A percentile compares a stretch with the other conserved stretches of the same genome.
Evolutionary conservation across 495 filamentous ascomycete species (phyloP).

Genomic region (Tuber magnatum): DNA sequence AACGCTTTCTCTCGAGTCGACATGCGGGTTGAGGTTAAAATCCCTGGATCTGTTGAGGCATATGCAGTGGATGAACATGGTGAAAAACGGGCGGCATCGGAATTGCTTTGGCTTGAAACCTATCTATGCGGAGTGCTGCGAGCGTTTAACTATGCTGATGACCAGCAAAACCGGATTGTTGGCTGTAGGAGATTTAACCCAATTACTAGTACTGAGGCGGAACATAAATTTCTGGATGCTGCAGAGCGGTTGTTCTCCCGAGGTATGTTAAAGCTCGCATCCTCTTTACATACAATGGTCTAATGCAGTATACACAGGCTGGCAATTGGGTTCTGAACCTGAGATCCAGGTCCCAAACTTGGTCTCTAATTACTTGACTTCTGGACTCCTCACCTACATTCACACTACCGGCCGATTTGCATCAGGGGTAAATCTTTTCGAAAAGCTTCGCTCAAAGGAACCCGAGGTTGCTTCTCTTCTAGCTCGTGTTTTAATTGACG

Average conservation of each 20-base stretch:
- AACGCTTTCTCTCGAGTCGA: constrained; percentile 98
- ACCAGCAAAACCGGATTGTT: constrained; percentile 85
- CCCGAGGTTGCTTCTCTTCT: constrained; percentile 90
- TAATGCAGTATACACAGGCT: constrained; percentile 51
- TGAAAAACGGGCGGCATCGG: constrained; percentile 82
- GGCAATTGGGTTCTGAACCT: constrained; percentile 92
- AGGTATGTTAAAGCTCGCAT: constrained; percentile 49
- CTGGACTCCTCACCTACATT: constrained; percentile 92
- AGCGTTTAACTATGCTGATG: constrained; percentile 93
- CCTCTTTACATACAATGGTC: constrained; percentile 2
- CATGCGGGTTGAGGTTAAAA: constrained; percentile 96
- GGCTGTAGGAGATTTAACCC: constrained; percentile 94
- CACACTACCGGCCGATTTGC: constrained; percentile 90
- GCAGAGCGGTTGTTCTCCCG: constrained; percentile 92
- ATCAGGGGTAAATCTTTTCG: constrained; percentile 95
- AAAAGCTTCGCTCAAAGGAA: constrained; percentile 85
- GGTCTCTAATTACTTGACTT: constrained; percentile 97
- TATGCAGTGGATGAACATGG: constrained; percentile 96
- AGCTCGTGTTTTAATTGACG: constrained; percentile 79
- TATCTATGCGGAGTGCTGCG: constrained; percentile 89
- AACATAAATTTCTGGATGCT: constrained; percentile 92
- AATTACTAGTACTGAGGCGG: constrained; percentile 90
- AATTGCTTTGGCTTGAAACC: constrained; percentile 92
- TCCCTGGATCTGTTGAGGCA: constrained; percentile 87
- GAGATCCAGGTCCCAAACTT: constrained; percentile 95